Percentiles rank a stretch among this genome's conserved stretches.
Evolutionary conservation across 2,329 filamentous ascomycete species (phyloP).

Genomic region (Penicillium oxalicum): DNA sequence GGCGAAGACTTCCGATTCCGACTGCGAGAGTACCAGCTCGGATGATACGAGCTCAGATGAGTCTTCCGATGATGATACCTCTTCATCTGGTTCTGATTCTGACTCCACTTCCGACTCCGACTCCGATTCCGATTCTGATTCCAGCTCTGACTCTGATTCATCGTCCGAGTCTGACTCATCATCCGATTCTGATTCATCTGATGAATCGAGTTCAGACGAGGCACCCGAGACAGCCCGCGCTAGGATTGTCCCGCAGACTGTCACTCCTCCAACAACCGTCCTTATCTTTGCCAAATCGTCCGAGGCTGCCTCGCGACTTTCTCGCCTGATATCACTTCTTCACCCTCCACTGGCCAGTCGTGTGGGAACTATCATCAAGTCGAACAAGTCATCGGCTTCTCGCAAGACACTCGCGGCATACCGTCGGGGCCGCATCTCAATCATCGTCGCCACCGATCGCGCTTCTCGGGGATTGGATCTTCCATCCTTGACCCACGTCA

Average conservation of each 20-base stretch:
- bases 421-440: conserved; percentile 54
- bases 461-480: conserved; percentile 86
- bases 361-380: conserved; percentile 69
- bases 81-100: conserved; percentile 23
- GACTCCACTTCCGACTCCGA: conserved; percentile 22
- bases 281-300: conserved; percentile 90
- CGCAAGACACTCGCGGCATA: conserved; percentile 65
- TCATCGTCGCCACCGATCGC: conserved; percentile 88
- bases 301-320: conserved; percentile 79
- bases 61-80: conserved; percentile 23
- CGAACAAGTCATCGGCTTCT: conserved; percentile 65
- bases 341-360: conserved; percentile 51
- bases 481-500: conserved; percentile 68
- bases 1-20: not conserved
- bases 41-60: conserved; percentile 32
- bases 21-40: conserved; percentile 27
- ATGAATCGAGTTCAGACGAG: conserved; percentile 7
- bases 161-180: conserved; percentile 15
- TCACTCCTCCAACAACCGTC: conserved; percentile 40
- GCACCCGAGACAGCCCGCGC: conserved; percentile 26
- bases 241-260: conserved; percentile 29
- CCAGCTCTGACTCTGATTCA: not conserved
- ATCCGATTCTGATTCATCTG: conserved; percentile 4
- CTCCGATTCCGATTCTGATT: conserved; percentile 17
- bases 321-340: conserved; percentile 67